Evolutionary conservation across 345 rosid species (phyloP).

Genomic region (Psidium friedrichsthalianum): DNA sequence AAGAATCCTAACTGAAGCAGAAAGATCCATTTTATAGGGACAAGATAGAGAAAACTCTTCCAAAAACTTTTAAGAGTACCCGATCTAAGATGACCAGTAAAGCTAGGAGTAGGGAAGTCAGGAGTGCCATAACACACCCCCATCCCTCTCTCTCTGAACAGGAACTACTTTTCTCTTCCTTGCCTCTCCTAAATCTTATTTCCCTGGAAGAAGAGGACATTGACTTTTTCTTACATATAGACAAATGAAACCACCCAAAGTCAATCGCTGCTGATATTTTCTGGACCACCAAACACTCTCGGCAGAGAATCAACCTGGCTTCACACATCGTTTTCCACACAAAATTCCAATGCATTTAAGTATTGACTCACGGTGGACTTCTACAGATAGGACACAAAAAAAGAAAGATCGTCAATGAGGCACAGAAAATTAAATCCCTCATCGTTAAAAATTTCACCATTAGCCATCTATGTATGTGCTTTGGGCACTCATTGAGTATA

Average conservation of each 20-base stretch:
- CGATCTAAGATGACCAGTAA: neutral
- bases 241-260: neutral
- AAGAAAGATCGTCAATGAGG: neutral
- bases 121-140: constrained; percentile 7
- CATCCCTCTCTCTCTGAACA: neutral
- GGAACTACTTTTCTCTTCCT: neutral
- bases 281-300: neutral
- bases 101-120: neutral
- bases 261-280: neutral
- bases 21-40: neutral
- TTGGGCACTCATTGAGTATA: neutral
- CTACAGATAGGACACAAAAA: neutral
- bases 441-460: neutral
- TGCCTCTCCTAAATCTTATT: neutral
- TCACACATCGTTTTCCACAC: neutral
- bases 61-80: neutral
- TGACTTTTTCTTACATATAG: neutral
- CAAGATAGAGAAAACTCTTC: neutral
- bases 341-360: neutral
- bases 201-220: neutral
- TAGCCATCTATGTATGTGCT: neutral
- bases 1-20: neutral
- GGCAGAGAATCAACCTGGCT: neutral
- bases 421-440: neutral
- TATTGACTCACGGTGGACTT: neutral